A percentile compares a stretch with the other conserved stretches of the same genome.
Conservation (phyloP, 495 filamentous ascomycete genomes). For the Aspergillus baeticus region DNA sequence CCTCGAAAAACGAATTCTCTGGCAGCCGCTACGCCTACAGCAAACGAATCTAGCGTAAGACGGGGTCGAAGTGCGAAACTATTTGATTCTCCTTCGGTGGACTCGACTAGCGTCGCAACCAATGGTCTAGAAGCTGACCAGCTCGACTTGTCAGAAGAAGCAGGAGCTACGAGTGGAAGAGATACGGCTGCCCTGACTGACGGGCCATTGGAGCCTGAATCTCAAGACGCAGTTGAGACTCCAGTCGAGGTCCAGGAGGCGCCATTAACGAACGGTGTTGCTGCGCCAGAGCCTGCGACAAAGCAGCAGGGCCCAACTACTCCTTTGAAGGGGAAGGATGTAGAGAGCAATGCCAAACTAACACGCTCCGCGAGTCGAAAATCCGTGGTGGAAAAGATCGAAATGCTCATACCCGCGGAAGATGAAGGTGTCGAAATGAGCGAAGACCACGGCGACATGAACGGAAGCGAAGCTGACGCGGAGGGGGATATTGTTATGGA, state of each 20-base stretch:
- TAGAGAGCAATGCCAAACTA: constrained; percentile 18
- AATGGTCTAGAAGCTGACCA: constrained; percentile 30
- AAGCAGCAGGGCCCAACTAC: constrained; percentile 15
- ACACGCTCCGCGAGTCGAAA: constrained; percentile 35
- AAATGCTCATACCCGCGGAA: constrained; percentile 34
- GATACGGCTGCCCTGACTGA: not conserved
- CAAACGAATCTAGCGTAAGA: constrained; percentile 26
- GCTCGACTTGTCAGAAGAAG: constrained; percentile 8
- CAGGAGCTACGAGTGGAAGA: constrained; percentile 2
- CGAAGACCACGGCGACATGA: constrained; percentile 13
- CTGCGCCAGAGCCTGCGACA: constrained; percentile 4
- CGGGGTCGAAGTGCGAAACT: constrained; percentile 40
- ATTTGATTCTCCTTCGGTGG: constrained; percentile 31
- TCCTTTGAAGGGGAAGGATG: constrained; percentile 20
- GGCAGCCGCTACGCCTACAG: constrained; percentile 27
- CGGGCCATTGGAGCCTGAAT: constrained; percentile 5
- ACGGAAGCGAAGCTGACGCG: constrained; percentile 33
- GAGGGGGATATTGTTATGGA: constrained; percentile 42
- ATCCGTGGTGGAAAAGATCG: constrained; percentile 40
- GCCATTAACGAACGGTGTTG: constrained; percentile 11
- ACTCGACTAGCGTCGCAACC: constrained; percentile 20
- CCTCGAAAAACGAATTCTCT: constrained; percentile 35
- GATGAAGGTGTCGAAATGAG: constrained; percentile 12
- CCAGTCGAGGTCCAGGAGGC: not conserved
- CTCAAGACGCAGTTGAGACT: not conserved